Percentiles rank a stretch among this genome's conserved stretches.
Conservation (phyloP, 2,329 filamentous ascomycete genomes). For the Cercospora zeae-maydis region DNA sequence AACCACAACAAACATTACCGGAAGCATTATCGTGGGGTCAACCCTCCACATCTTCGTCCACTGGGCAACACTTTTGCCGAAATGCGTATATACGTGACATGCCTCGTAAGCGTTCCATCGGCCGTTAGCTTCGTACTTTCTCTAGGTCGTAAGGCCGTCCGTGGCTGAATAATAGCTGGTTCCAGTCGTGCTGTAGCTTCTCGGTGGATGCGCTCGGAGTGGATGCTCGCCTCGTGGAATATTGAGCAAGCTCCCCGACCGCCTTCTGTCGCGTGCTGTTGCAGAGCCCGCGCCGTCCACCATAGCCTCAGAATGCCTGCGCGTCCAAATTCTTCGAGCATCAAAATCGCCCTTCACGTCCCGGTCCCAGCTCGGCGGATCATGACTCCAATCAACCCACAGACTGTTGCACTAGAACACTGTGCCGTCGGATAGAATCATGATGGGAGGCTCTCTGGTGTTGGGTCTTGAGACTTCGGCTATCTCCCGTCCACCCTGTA, state of each 20-base stretch:
- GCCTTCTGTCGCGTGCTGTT: neutral
- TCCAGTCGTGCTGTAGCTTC: slow-evolving; percentile 2
- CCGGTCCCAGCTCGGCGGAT: slow-evolving; percentile 20
- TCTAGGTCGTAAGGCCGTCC: neutral
- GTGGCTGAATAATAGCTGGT: slow-evolving; percentile 10
- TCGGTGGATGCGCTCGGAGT: slow-evolving; percentile 13
- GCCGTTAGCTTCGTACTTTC: slow-evolving; percentile 1
- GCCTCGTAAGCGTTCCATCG: slow-evolving; percentile 2
- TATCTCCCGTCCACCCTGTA: slow-evolving; percentile 83
- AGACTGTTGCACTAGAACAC: slow-evolving; percentile 65
- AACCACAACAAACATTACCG: neutral
- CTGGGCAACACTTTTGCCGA: neutral
- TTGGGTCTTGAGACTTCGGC: slow-evolving; percentile 94
- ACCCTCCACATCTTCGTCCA: neutral
- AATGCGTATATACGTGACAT: neutral
- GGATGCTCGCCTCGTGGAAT: slow-evolving; percentile 14
- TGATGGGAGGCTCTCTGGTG: slow-evolving; percentile 92
- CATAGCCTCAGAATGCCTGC: slow-evolving; percentile 8
- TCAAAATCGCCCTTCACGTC: slow-evolving; percentile 11
- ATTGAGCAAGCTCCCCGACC: neutral
- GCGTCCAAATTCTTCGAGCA: slow-evolving; percentile 3
- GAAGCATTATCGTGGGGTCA: neutral
- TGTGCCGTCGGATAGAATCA: slow-evolving; percentile 93
- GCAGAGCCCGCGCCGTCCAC: slow-evolving; percentile 2
- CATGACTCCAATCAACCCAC: slow-evolving; percentile 28